phyloP scores from a whole-genome alignment of 176 grass and related monocot species.

The Oryza rufipogon region DNA sequence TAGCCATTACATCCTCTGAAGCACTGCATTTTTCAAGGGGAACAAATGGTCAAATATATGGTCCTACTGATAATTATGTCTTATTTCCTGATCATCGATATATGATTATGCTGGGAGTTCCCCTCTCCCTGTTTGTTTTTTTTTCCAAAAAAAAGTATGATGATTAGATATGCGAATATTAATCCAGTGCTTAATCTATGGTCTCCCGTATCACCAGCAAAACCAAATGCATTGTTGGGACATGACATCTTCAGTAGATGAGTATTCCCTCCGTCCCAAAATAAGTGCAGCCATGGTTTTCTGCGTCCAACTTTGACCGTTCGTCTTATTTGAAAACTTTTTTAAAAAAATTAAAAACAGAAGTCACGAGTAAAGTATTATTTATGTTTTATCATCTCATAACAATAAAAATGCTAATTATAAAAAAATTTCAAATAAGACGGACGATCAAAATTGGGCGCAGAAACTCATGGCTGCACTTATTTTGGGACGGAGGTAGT shows the following conservation, averaged over 20 bases:
- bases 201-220: background rate
- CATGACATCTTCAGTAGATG: background rate
- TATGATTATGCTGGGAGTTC: background rate
- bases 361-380: no score
- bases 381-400: no score
- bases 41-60: background rate
- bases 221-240: conserved; percentile 19
- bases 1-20: background rate
- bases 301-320: no score
- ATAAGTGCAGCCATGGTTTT: no score
- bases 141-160: background rate
- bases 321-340: no score
- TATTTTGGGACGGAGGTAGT: no score
- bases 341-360: no score
- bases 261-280: no score
- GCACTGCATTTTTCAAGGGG: background rate
- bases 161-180: background rate
- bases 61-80: background rate
- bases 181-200: conserved; percentile 13
- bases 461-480: no score
- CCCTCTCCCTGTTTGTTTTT: background rate
- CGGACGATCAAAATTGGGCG: no score
- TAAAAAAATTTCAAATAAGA: no score
- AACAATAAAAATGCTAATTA: no score
- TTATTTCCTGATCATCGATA: background rate